Base-by-base conservation (phyloP, 148 eudicot species). In the Polygonum aviculare region DNA sequence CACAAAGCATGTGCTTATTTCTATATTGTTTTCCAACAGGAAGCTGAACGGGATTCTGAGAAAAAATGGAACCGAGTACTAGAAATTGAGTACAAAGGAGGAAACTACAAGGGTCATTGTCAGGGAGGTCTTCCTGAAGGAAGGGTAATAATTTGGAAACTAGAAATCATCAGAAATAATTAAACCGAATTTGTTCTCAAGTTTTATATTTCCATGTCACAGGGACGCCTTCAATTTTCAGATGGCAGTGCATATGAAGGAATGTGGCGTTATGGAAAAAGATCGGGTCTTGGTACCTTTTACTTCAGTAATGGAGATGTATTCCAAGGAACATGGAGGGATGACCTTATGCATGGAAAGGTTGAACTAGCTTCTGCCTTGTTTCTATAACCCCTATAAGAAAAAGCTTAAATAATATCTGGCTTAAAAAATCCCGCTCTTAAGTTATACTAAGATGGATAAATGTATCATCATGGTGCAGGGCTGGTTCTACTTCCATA, bases 101-200 rank as follows among this genome's bases (percentile, higher is more conserved):
- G 98, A 71, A 57, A 76, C 71, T 94, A 92, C 80, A 81, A 82
- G 82, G 98, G 97, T 12, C 96, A 88, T 47, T 82, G 90, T 79
- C 93, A 94, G 83, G 97, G 97, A 65, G 98, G 97, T 78, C 92
- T 94, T 77, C 98, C 98, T 9, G 97, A 94, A 82, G 98, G 98
- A 80, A 92, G 92, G 96, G 98, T 94, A 87, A 72, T 75, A 16
- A 19, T 50, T 54, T 78, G 51, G 38, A 59, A 71, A 41, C 72
- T 74, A 12, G 2, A 70, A 41, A 36, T 14, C 33, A 15, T 41
- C 22, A 1, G 11, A 31, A 21, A 15, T 1, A 21, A 21, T 48
- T 1, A 48, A 21, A 36, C 38, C 12, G 11, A 57, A 57, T 36
- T 38, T 67, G 39, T 15, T 12, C 15, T 67, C 0, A 26, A 72